Evolutionary conservation across 2,329 filamentous ascomycete genomes (phyloP).

Genomic region (Phyllosticta citrichinensis): DNA sequence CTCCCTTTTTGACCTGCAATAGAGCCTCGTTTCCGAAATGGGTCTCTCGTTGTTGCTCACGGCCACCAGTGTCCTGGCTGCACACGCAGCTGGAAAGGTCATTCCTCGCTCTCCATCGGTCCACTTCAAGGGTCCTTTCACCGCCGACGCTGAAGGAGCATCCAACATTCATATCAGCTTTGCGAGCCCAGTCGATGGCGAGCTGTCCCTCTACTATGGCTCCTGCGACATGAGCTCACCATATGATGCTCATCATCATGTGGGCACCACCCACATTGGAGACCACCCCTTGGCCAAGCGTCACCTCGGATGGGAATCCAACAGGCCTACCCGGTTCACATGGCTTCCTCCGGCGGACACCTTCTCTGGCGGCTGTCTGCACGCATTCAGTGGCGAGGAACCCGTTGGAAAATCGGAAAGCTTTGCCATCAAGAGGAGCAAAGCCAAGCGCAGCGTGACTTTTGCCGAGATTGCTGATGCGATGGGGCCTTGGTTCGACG

Average conservation of each 20-base stretch:
- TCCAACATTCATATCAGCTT: slow-evolving; percentile 17
- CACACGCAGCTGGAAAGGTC: background rate
- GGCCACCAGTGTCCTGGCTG: background rate
- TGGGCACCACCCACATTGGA: slow-evolving; percentile 17
- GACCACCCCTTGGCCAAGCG: slow-evolving; percentile 16
- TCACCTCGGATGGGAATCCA: slow-evolving; percentile 13
- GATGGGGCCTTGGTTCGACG: slow-evolving; percentile 57
- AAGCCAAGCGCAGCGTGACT: slow-evolving; percentile 28
- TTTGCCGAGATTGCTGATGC: slow-evolving; percentile 41
- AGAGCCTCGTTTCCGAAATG: background rate
- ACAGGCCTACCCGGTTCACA: slow-evolving; percentile 36
- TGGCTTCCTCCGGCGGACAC: slow-evolving; percentile 37
- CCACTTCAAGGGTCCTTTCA: slow-evolving; percentile 12
- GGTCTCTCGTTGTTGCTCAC: background rate
- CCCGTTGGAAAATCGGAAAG: slow-evolving; percentile 35
- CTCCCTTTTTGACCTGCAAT: background rate
- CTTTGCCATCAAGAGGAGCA: slow-evolving; percentile 27
- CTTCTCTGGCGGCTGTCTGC: slow-evolving; percentile 31
- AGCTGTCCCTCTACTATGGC: slow-evolving; percentile 18
- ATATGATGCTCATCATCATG: slow-evolving; percentile 12
- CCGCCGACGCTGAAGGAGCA: slow-evolving; percentile 13
- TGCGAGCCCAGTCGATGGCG: slow-evolving; percentile 14
- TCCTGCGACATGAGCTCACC: slow-evolving; percentile 11
- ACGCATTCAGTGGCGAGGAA: slow-evolving; percentile 32
- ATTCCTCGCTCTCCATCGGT: slow-evolving; percentile 5